These are phyloP conservation scores for Ascoidea asiatica DNA, from an alignment of 805 yeast species.

Conservation along the genomic window DNA sequence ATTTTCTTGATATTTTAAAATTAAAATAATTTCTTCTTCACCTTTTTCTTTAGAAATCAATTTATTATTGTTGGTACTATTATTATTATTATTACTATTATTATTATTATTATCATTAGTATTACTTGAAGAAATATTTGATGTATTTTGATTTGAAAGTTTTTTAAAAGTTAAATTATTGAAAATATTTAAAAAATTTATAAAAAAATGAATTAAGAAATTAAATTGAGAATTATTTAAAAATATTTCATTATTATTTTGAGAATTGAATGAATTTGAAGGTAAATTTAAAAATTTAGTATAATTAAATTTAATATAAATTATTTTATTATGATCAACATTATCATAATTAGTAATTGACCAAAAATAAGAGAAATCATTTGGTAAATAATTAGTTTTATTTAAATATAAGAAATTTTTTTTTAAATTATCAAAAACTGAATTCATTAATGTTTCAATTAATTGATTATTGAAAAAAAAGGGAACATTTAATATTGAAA, in stretches of 20 bases:
- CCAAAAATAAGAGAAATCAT: slow-evolving; percentile 19
- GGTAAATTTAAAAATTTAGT: not conserved
- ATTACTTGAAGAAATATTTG: too few relatives aligned
- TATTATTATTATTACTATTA: too few relatives aligned
- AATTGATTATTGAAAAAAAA: too few relatives aligned
- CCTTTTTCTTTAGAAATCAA: too few relatives aligned
- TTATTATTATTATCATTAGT: not conserved
- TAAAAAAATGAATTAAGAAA: too few relatives aligned
- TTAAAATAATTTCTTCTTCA: not conserved
- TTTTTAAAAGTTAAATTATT: not conserved
- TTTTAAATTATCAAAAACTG: too few relatives aligned
- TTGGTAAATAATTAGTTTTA: not conserved
- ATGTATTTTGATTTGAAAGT: too few relatives aligned
- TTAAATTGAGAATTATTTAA: not conserved
- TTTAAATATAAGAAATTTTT: too few relatives aligned
- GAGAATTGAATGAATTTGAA: not conserved
- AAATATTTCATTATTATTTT: too few relatives aligned
- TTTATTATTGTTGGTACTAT: too few relatives aligned
- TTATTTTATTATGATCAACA: slow-evolving; percentile 17
- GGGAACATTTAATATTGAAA: not conserved
- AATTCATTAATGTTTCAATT: not conserved
- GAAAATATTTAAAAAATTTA: too few relatives aligned
- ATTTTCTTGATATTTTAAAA: too few relatives aligned
- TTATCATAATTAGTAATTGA: slow-evolving; percentile 20
- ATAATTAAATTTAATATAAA: slow-evolving; percentile 20